Percentiles rank a stretch among this genome's conserved stretches.
Conservation (phyloP, 192 early-diverging fungal species). For the Spinellus fusiger region DNA sequence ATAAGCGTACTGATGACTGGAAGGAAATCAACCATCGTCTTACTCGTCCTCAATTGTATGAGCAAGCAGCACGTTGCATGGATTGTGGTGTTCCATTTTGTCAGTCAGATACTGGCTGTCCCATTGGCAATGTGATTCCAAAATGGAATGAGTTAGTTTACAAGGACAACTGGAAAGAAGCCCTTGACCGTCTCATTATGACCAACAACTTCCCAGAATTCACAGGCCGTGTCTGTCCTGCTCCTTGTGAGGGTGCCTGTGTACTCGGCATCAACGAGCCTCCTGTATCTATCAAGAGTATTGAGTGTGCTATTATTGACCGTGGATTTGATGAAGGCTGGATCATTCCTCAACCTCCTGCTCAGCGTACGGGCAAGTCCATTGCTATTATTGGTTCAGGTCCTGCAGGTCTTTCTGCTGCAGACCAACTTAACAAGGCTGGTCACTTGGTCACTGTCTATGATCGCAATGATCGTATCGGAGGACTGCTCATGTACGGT, state of each 20-base stretch:
- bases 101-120: conserved; percentile 95
- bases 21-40: conserved; percentile 93
- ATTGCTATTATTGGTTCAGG: conserved; percentile 94
- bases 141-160: conserved; percentile 99
- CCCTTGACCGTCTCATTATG: conserved; percentile 85
- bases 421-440: conserved; percentile 96
- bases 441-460: conserved; percentile 94
- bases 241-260: conserved; percentile 96
- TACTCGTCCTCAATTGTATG: conserved; percentile 70
- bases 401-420: conserved; percentile 90
- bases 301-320: conserved; percentile 98
- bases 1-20: conserved; percentile 82
- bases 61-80: conserved; percentile 97
- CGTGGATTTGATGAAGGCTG: conserved; percentile 95
- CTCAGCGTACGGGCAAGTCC: conserved; percentile 69
- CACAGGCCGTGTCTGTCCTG: conserved; percentile 97
- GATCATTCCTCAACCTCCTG: conserved; percentile 86
- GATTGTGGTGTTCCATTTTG: conserved; percentile 98
- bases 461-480: conserved; percentile 94
- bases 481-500: conserved; percentile 96
- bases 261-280: conserved; percentile 91
- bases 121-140: conserved; percentile 98
- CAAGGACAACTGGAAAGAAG: conserved; percentile 94
- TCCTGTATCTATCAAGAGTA: conserved; percentile 95
- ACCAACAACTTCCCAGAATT: conserved; percentile 99